phyloP scores from a whole-genome alignment of 2,329 filamentous ascomycete species.

The Sarocladium oryzae region DNA sequence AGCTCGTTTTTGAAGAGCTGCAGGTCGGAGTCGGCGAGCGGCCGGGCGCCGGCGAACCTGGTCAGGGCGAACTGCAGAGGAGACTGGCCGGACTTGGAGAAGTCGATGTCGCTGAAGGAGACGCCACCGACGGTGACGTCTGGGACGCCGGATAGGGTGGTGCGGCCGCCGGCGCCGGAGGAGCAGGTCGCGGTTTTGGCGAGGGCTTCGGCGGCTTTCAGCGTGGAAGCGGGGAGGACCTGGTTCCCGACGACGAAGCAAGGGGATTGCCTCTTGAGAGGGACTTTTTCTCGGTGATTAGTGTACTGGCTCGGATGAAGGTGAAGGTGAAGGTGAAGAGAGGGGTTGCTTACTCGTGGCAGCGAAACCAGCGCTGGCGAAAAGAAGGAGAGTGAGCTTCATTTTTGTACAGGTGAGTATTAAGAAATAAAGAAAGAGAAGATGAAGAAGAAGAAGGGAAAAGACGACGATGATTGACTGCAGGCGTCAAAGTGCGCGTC shows the following conservation, averaged over 20 bases:
- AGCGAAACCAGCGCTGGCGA: constrained; percentile 8
- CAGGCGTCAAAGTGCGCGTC: no score
- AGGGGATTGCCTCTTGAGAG: constrained; percentile 25
- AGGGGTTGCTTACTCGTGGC: neutral
- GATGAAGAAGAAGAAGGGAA: neutral
- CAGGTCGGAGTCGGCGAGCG: constrained; percentile 43
- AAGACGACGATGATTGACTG: neutral
- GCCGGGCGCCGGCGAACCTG: constrained; percentile 44
- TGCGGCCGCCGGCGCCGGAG: constrained; percentile 29
- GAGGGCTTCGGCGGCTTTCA: constrained; percentile 34
- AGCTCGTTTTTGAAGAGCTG: constrained; percentile 45
- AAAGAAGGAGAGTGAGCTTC: constrained; percentile 1
- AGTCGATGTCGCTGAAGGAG: constrained; percentile 51
- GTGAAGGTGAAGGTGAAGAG: no score
- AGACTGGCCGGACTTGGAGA: constrained; percentile 38
- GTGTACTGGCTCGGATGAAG: neutral
- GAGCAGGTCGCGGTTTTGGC: constrained; percentile 43
- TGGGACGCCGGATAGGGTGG: constrained; percentile 46
- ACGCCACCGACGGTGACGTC: constrained; percentile 46
- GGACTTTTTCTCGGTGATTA: neutral
- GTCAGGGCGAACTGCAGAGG: constrained; percentile 48
- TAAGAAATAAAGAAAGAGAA: neutral
- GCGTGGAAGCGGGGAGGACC: constrained; percentile 44
- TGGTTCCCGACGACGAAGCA: constrained; percentile 50
- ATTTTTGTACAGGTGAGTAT: neutral